Conservation (phyloP, 306 rosid genomes). For the Echinosophora koreensis region DNA sequence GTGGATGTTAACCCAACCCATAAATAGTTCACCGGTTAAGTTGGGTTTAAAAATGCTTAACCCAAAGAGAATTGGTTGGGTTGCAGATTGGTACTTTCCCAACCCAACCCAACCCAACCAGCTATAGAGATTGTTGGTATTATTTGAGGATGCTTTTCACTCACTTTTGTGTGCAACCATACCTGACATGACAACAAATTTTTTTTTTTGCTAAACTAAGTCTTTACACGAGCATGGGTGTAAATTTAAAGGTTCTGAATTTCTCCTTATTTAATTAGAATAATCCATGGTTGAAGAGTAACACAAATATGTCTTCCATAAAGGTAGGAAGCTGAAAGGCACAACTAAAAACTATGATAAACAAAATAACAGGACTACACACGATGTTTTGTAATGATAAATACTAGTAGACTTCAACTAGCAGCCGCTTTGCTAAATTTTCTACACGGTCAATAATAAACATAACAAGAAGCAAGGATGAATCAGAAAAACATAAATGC, state of each 20-base stretch:
- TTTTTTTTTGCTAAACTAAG: neutral
- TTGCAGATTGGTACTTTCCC: too few species aligned
- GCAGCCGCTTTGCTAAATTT: conserved; percentile 26
- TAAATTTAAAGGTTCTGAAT: conserved; percentile 29
- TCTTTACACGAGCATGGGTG: neutral
- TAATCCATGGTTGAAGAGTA: conserved; percentile 26
- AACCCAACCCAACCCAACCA: too few species aligned
- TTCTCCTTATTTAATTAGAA: conserved; percentile 35
- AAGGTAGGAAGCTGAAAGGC: conserved; percentile 39
- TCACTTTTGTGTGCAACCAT: too few species aligned
- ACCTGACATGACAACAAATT: neutral
- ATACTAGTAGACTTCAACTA: conserved; percentile 21
- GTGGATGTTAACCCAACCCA: too few species aligned
- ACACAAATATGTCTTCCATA: conserved; percentile 35
- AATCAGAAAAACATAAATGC: conserved; percentile 12
- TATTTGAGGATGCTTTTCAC: too few species aligned
- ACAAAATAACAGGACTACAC: conserved; percentile 25
- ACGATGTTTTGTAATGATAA: conserved; percentile 19
- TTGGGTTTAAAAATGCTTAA: too few species aligned
- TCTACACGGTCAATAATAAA: conserved; percentile 12
- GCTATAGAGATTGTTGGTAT: too few species aligned
- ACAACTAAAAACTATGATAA: conserved; percentile 42
- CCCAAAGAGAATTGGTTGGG: too few species aligned
- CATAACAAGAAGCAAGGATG: conserved; percentile 25
- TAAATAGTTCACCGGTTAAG: too few species aligned